Percentiles rank a stretch among this genome's conserved stretches.
Evolutionary conservation across 2,329 filamentous ascomycete genomes (phyloP).

Genomic region (Monosporascus sp.): DNA sequence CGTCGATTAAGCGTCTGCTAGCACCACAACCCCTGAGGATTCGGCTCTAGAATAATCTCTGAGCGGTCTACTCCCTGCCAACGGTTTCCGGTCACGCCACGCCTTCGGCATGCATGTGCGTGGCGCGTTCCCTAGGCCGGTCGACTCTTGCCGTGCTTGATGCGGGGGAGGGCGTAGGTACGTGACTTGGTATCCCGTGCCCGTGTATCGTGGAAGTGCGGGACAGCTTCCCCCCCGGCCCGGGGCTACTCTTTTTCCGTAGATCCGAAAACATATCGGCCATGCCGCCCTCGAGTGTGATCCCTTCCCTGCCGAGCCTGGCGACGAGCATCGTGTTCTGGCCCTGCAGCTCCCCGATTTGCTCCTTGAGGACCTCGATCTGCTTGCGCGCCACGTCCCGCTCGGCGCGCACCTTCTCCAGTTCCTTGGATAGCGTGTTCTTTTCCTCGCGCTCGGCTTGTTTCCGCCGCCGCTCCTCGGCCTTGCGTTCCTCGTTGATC

Average conservation of each 20-base stretch:
- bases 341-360: slow-evolving; percentile 52
- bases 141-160: background rate
- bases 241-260: background rate
- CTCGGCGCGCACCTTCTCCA: slow-evolving; percentile 47
- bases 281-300: slow-evolving; percentile 6
- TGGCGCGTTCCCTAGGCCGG: background rate
- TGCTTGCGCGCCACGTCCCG: slow-evolving; percentile 47
- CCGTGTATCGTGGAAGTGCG: background rate
- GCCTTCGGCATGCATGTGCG: background rate
- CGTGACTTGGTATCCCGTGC: background rate
- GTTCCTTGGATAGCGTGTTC: slow-evolving; percentile 41
- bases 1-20: background rate
- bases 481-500: slow-evolving; percentile 56
- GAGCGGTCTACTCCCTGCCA: background rate
- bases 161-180: background rate
- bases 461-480: slow-evolving; percentile 46
- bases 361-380: slow-evolving; percentile 46
- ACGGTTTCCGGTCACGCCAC: background rate
- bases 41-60: background rate
- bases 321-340: slow-evolving; percentile 56
- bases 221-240: background rate
- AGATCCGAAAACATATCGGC: background rate
- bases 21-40: background rate
- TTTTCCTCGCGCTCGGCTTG: slow-evolving; percentile 48
- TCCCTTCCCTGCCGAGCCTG: slow-evolving; percentile 40